Conservation (phyloP, 257 asterid genomes). For the Nicotiana undulata region DNA sequence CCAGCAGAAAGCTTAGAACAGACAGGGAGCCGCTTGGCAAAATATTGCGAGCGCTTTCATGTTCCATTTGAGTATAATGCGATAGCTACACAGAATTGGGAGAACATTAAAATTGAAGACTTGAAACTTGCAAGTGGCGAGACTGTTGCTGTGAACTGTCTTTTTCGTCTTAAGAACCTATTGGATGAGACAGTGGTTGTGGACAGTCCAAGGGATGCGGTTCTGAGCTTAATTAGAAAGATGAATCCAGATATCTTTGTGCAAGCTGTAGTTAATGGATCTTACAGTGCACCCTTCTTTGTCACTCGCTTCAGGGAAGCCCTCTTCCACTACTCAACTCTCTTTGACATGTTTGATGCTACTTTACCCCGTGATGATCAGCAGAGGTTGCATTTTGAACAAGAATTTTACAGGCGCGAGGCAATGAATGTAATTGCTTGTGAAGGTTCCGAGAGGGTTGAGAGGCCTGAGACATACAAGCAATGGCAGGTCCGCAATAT, state of each 20-base stretch:
- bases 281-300: conserved; percentile 71
- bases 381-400: conserved; percentile 62
- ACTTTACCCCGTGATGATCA: conserved; percentile 63
- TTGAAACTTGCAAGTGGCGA: conserved; percentile 54
- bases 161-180: conserved; percentile 46
- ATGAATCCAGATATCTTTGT: conserved; percentile 70
- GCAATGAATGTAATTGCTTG: conserved; percentile 74
- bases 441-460: conserved; percentile 82
- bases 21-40: conserved; percentile 69
- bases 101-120: conserved; percentile 56
- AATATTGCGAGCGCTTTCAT: conserved; percentile 65
- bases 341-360: conserved; percentile 79
- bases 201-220: conserved; percentile 71
- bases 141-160: conserved; percentile 68
- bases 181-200: conserved; percentile 66
- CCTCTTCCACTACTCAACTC: conserved; percentile 66
- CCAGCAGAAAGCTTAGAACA: conserved; percentile 75
- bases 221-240: conserved; percentile 46
- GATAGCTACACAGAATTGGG: conserved; percentile 74
- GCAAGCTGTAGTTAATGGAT: conserved; percentile 46
- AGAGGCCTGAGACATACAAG: conserved; percentile 88
- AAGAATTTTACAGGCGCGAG: conserved; percentile 69
- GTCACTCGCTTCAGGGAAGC: conserved; percentile 91
- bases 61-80: conserved; percentile 75
- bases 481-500: conserved; percentile 73